Evolutionary conservation across 176 grass and related monocot genomes (phyloP).

Genomic region (Raddia guianensis): DNA sequence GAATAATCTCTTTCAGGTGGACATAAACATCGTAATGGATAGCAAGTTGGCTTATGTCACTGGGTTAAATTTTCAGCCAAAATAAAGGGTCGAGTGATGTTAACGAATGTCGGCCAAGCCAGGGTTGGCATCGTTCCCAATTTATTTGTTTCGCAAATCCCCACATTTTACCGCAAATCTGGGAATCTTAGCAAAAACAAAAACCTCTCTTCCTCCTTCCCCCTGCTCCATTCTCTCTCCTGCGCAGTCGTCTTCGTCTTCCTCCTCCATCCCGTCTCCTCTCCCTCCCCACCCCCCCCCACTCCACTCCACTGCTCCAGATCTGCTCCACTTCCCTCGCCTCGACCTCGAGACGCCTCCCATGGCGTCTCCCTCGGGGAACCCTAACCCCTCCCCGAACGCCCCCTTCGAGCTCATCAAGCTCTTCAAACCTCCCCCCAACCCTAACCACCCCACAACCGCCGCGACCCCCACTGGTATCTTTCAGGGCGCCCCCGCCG

Average conservation of each 20-base stretch:
- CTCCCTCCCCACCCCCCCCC: neutral
- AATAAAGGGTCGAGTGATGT: no score
- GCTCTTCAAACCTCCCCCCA: slow-evolving; percentile 60
- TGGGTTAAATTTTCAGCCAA: no score
- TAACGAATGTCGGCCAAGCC: no score
- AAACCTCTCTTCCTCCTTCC: neutral
- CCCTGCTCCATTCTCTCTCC: neutral
- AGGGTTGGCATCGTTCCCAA: no score
- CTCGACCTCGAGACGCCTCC: slow-evolving; percentile 6
- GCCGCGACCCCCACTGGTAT: slow-evolving; percentile 29
- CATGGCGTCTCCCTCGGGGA: slow-evolving; percentile 77
- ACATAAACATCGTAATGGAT: no score
- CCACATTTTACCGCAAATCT: neutral
- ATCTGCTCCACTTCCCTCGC: slow-evolving; percentile 13
- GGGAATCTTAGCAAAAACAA: slow-evolving; percentile 2
- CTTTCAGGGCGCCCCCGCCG: slow-evolving; percentile 37
- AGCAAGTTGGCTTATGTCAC: no score
- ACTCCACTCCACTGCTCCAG: neutral
- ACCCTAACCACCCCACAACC: slow-evolving; percentile 47
- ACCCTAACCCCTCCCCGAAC: slow-evolving; percentile 47
- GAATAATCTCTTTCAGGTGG: no score
- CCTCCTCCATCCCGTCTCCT: slow-evolving; percentile 4
- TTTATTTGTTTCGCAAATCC: neutral
- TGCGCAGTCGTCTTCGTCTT: neutral
- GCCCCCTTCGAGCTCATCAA: slow-evolving; percentile 46